phyloP scores from a whole-genome alignment of 2,329 filamentous ascomycete species.

The Penicillium sp. region DNA sequence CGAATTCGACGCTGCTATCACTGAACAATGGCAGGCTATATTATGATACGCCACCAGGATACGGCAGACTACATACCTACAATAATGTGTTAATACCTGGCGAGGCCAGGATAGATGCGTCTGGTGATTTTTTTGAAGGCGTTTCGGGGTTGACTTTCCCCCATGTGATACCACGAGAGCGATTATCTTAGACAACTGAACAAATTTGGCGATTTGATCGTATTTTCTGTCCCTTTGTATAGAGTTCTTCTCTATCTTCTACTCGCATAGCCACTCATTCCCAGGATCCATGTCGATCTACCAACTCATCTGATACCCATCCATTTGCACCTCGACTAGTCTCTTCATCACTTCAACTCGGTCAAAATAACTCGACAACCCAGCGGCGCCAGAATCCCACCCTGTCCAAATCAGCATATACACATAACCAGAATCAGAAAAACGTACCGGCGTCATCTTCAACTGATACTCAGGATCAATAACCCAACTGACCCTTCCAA shows the following conservation, averaged over 20 bases:
- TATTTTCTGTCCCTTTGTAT: background rate
- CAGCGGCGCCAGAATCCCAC: conserved; percentile 26
- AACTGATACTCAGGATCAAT: conserved; percentile 23
- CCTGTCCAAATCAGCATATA: conserved; percentile 15
- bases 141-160: background rate
- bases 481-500: conserved; percentile 19
- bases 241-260: background rate
- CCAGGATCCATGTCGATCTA: background rate
- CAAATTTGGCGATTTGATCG: background rate
- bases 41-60: background rate
- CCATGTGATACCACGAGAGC: conserved; percentile 8
- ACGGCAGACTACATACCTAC: background rate
- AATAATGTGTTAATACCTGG: conserved; percentile 1
- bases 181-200: background rate
- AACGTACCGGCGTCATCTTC: conserved; percentile 28
- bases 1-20: conserved; percentile 19
- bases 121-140: background rate
- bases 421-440: background rate
- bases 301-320: background rate
- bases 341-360: background rate
- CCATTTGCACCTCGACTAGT: background rate
- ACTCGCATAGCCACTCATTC: background rate
- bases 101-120: background rate
- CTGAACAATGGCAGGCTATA: background rate
- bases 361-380: conserved; percentile 18